phyloP scores from a whole-genome alignment of 1,139 yeast species.

The Debaryomyces nepalensis region DNA sequence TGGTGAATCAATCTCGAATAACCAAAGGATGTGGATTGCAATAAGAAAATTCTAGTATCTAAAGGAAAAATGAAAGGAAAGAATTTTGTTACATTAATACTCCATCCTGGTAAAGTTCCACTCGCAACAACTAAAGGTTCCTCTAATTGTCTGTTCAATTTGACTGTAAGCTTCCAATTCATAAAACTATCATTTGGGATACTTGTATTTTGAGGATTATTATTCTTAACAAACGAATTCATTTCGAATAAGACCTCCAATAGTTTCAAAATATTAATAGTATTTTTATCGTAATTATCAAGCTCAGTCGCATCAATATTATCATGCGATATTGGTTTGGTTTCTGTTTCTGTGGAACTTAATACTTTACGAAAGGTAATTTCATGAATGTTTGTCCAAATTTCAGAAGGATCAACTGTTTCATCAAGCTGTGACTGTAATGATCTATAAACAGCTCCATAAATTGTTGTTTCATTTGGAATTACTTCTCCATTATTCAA shows the following conservation, averaged over 20 bases:
- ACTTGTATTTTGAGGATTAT: conserved; percentile 16
- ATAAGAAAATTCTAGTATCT: conserved; percentile 75
- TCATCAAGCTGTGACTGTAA: conserved; percentile 46
- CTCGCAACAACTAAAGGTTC: conserved; percentile 90
- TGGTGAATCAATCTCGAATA: conserved; percentile 80
- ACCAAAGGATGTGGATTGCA: conserved; percentile 91
- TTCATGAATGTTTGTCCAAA: conserved; percentile 63
- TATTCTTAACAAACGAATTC: conserved; percentile 43
- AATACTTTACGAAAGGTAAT: conserved; percentile 54
- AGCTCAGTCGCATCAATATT: conserved; percentile 37
- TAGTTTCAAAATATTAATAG: conserved; percentile 57
- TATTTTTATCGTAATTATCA: conserved; percentile 46
- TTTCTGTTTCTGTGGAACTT: conserved; percentile 20
- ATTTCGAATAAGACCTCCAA: conserved; percentile 57
- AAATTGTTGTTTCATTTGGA: conserved; percentile 74
- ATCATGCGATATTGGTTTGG: conserved; percentile 19
- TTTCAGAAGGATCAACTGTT: conserved; percentile 49
- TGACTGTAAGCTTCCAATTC: conserved; percentile 85
- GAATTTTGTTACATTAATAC: conserved; percentile 67
- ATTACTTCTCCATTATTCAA: conserved; percentile 62
- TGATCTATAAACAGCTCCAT: conserved; percentile 73
- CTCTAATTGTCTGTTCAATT: conserved; percentile 83
- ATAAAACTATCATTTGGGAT: conserved; percentile 57
- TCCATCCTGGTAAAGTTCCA: conserved; percentile 88
- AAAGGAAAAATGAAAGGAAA: conserved; percentile 87